Evolutionary conservation across 345 rosid genomes (phyloP).

Genomic region (Cardamine resedifolia): DNA sequence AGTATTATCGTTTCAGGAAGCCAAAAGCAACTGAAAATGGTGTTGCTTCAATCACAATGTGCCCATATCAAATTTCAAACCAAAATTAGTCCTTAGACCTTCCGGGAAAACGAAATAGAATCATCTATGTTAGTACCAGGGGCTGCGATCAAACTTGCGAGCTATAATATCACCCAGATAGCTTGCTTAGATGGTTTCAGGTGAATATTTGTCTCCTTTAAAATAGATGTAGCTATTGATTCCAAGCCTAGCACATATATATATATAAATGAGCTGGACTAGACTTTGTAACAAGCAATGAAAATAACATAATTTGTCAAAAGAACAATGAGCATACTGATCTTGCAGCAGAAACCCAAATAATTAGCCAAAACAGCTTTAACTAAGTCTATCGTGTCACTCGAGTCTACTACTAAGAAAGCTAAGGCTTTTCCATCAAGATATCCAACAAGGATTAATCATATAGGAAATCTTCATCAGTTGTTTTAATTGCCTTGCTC

Average conservation of each 20-base stretch:
- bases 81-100: not conserved
- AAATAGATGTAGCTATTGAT: not conserved
- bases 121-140: not conserved
- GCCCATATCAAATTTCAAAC: not conserved
- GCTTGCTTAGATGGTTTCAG: constrained; percentile 18
- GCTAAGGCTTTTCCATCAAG: not conserved
- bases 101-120: not conserved
- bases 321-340: constrained; percentile 15
- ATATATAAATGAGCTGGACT: constrained; percentile 7
- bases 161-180: not conserved
- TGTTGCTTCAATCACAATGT: not conserved
- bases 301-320: constrained; percentile 3
- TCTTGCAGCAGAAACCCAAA: constrained; percentile 24
- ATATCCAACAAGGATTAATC: constrained; percentile 19
- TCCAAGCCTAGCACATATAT: not conserved
- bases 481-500: constrained; percentile 28
- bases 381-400: constrained; percentile 16
- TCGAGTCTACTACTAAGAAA: constrained; percentile 19
- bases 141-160: not conserved
- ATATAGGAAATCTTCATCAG: constrained; percentile 15
- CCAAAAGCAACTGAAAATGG: not conserved
- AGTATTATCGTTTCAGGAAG: not conserved
- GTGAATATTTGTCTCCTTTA: not conserved
- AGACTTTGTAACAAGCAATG: constrained; percentile 24
- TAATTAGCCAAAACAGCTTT: constrained; percentile 1